Evolutionary conservation across 1,284 basidiomycete species (phyloP).

Genomic region (Malassezia yamatoensis): DNA sequence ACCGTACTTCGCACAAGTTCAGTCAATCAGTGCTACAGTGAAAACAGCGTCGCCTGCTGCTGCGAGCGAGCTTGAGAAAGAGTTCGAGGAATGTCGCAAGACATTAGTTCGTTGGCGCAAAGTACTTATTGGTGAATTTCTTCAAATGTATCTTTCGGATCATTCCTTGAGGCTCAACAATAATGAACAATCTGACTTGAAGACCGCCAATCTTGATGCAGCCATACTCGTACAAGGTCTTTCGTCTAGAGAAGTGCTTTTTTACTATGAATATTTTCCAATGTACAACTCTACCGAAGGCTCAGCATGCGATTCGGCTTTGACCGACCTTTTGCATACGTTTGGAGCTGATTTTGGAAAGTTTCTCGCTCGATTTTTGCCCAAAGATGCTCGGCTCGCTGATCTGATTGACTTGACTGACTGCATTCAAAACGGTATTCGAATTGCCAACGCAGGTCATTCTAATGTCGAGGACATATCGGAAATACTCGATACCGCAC

Average conservation of each 20-base stretch:
- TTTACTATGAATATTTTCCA: neutral
- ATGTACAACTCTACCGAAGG: neutral
- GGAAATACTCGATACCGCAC: neutral
- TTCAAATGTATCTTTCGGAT: neutral
- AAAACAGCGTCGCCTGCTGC: neutral
- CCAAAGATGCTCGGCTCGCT: neutral
- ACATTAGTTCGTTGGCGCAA: neutral
- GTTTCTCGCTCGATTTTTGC: neutral
- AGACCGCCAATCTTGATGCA: neutral
- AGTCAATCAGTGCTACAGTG: neutral
- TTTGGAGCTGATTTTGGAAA: neutral
- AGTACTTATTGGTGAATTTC: neutral
- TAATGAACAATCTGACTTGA: neutral
- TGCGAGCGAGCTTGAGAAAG: neutral
- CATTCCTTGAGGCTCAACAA: neutral
- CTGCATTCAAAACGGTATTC: no score
- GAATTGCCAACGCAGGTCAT: no score
- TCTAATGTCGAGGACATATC: neutral
- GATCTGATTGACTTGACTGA: neutral
- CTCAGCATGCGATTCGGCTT: neutral
- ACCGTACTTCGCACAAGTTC: conserved; percentile 2
- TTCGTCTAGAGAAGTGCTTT: neutral
- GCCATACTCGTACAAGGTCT: neutral
- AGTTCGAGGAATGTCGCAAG: neutral
- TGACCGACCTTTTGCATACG: neutral